These are phyloP conservation scores for Ophiosphaerella narmari DNA, from an alignment of 2,329 filamentous ascomycete genomes.

Conservation along the genomic window DNA sequence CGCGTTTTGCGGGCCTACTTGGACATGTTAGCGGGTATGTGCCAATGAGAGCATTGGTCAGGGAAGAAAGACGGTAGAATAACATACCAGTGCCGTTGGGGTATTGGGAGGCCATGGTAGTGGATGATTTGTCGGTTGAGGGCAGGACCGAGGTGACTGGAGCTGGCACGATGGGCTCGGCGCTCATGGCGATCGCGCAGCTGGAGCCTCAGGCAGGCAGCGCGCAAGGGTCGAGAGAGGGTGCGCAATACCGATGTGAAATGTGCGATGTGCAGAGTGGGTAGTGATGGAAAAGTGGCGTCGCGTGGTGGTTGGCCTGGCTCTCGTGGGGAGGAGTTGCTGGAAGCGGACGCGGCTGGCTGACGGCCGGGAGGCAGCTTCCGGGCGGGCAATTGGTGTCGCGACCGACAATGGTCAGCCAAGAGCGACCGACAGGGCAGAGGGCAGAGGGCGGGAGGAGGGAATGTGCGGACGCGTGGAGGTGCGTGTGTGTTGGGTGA, in stretches of 20 bases:
- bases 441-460: constrained; percentile 4
- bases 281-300: constrained; percentile 16
- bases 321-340: constrained; percentile 19
- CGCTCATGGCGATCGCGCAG: constrained; percentile 43
- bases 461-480: background rate
- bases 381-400: constrained; percentile 19
- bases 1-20: constrained; percentile 21
- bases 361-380: constrained; percentile 13
- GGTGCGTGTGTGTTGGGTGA: constrained; percentile 22
- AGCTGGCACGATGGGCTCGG: constrained; percentile 33
- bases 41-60: background rate
- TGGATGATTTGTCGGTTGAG: constrained; percentile 34
- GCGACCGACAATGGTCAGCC: constrained; percentile 8
- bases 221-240: constrained; percentile 7
- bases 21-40: constrained; percentile 11
- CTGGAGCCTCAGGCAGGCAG: constrained; percentile 18
- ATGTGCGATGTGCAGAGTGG: constrained; percentile 12
- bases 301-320: constrained; percentile 14
- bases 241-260: constrained; percentile 14
- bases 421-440: constrained; percentile 26
- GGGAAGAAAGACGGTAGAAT: background rate
- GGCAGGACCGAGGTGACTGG: constrained; percentile 31
- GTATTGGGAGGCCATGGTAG: constrained; percentile 29
- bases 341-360: constrained; percentile 2
- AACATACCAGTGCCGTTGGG: constrained; percentile 43